Evolutionary conservation across 257 asterid genomes (phyloP), one percentile per base, ranked within the genome.

Genomic region (Dorcoceras hygrometricum): DNA sequence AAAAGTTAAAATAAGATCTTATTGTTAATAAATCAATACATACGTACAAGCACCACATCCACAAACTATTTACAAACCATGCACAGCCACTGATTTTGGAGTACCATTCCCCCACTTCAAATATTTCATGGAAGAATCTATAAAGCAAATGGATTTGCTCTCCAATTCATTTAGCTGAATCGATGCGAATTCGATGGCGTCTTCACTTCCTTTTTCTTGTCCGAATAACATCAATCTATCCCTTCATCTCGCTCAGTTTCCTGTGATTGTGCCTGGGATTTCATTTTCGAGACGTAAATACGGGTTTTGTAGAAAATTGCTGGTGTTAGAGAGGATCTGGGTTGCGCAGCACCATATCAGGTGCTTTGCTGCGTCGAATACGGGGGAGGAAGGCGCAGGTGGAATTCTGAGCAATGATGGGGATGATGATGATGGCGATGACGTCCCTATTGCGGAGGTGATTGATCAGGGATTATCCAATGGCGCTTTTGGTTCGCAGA

Each of bases 211-310:
- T 39, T 63, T 76, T 6, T 68, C 76, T 29, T 71, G 77, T n/a
- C 80, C 83, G 10, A 78, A 65, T 54, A 31, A 77, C 72, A 68
- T 88, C 77, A 88, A 86, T 31, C 62, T 79, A 66, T 86, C 84
- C 36, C 66, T 79, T 24, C 88, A 78, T 5, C 73, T 82, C 23
- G 79, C 87, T 25, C 91, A 82, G 1, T 77, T 82, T 32, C 89
- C 71, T 28, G 74, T 79, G 24, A 36, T 88, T 39, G 58, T 85
- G 48, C 75, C 86, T 46, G 90, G 94, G 50, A 79, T 79, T 50
- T 75, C 87, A 28, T 69, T 79, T 12, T 78, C 79, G 62, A 83
- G 64, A 8, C 77, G 89, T 60, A 84, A 74, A 57, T 64, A 59
- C 55, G 75, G 81, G 16, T 27, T 68, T 24, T 75, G 86, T n/a